Base-by-base conservation (phyloP, 2,329 filamentous ascomycete species). In the Exserohilum turcica region DNA sequence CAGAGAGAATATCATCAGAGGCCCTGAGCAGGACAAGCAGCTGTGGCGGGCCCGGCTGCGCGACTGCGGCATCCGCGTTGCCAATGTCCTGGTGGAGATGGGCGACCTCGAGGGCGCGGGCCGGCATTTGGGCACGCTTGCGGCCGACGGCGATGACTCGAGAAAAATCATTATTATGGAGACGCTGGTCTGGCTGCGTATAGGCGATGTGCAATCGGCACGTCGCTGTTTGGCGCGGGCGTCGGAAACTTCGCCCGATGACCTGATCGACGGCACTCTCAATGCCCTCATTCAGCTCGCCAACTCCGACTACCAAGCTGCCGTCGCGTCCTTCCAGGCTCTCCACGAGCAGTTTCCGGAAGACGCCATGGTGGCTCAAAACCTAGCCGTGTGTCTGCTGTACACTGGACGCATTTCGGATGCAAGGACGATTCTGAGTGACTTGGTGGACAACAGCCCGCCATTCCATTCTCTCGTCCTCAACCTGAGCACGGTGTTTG, bases 401-500 rank as follows among this genome's bases (percentile, higher is more conserved):
- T 97, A 97, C 70, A 84, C 86, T 0, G 92, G 92, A 3, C 82
- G 82, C 49, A 86, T 97, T 72, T 43, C 67, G 0, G 68, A 74
- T 81, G 89, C 90, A 0, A 84, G 85, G 12, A 74, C 79, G 10
- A 75, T 90, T 1, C 78, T 97, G 3, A 88, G 93, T 65, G 75
- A 77, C 0, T 76, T 95, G 9, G 79, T 92, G 0, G 80, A 84
- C 3, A 72, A 78, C 0, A 84, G 86, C 0, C 57, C 63, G 8
- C 66, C 74, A 0, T 97, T 93, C 52, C 87, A 90, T 58, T 90
- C 90, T 0, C 77, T 96, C 2, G 84, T 95, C 0, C 96, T 97
- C 76, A 97, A 97, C 71, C 76, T 99, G 10, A 86, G 87, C 9
- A 97, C 93, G 0, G 85, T 96, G 65, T 97, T 96, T 71, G 94